These are phyloP conservation scores for Geoglossum cookeanum DNA, from an alignment of 2,329 filamentous ascomycete genomes.

Conservation along the genomic window DNA sequence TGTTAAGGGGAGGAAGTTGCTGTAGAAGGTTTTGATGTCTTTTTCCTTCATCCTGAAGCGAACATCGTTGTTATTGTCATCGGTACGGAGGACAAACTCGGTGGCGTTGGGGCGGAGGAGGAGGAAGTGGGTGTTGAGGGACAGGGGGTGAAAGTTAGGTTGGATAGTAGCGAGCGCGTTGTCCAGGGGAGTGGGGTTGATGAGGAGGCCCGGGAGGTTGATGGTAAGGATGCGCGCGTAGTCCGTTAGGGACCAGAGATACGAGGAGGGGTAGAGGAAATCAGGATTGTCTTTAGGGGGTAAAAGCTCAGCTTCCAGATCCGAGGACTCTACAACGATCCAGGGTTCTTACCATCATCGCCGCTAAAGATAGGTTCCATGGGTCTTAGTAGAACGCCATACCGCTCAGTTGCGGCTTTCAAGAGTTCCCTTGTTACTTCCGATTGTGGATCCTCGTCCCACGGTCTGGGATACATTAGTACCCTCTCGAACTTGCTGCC, in stretches of 20 bases:
- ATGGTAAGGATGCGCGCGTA: slow-evolving; percentile 9
- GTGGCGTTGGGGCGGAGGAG: neutral
- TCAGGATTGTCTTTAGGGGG: neutral
- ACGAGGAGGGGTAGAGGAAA: slow-evolving; percentile 6
- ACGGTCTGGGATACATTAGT: slow-evolving; percentile 10
- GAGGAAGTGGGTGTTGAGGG: slow-evolving; percentile 1
- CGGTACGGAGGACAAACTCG: neutral
- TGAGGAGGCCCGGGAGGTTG: slow-evolving; percentile 8
- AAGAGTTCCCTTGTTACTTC: slow-evolving; percentile 9
- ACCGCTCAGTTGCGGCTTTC: slow-evolving; percentile 7
- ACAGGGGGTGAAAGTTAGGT: slow-evolving; percentile 5
- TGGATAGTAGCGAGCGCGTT: slow-evolving; percentile 6
- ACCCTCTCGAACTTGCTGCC: slow-evolving; percentile 10
- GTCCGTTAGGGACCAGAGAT: slow-evolving; percentile 7
- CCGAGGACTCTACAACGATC: neutral
- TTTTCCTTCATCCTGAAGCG: neutral
- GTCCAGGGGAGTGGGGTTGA: slow-evolving; percentile 8
- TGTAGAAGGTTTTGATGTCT: neutral
- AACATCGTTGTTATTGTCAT: neutral
- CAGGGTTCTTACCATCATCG: neutral
- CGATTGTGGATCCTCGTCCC: slow-evolving; percentile 5
- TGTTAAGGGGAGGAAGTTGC: neutral
- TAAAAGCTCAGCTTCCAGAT: neutral
- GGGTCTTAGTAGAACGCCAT: slow-evolving; percentile 8
- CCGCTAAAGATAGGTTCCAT: slow-evolving; percentile 4